Evolutionary conservation across 108 stramenopile genomes (phyloP), one percentile per base, ranked within the genome.

Genomic region (Fragilaria crotonensis): DNA sequence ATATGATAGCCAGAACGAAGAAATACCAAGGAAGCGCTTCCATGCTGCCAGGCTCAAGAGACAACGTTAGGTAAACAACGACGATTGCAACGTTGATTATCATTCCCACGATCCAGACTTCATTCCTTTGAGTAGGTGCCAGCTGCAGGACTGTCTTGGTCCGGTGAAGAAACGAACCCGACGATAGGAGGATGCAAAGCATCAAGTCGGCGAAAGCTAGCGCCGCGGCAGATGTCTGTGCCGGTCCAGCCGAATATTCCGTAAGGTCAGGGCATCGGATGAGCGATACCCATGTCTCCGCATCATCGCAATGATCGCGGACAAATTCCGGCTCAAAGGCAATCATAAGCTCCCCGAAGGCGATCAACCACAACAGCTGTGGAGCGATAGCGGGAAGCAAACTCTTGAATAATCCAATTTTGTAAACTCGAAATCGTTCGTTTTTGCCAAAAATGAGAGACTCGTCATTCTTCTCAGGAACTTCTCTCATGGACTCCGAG

Each of bases 401-500:
- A 1, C 84, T 59, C 59, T 84, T 85, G 47, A 83, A 27, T 0
- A 83, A 57, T 29, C 58, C 51, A 26, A 54, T 66, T 33, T 49
- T 44, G 60, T 66, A 84, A 20, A 79, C 53, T 21, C 67, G 44
- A 32, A 33, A 66, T 29, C 76, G 72, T 66, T 78, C 85, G 53
- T 54, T 78, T 52, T 71, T 66, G 19, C 80, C 75, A 68, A 87
- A 88, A n/a, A 63, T 64, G 5, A 80, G 23, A 17, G 82, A 72
- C 18, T 65, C 28, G 57, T 90, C 92, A 55, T 90, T 90, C 63
- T 94, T 94, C 22, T 78, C 75, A 2, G 92, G 92, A 0, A 89
- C 88, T 26, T 68, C 65, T 25, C 76, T 67, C 92, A 94, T 94
- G 31, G 59, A 79, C 25, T 74, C 52, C n/a, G 33, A 51, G 7